Conservation (phyloP, 192 early-diverging fungal species). For the Coemansia sp. region DNA sequence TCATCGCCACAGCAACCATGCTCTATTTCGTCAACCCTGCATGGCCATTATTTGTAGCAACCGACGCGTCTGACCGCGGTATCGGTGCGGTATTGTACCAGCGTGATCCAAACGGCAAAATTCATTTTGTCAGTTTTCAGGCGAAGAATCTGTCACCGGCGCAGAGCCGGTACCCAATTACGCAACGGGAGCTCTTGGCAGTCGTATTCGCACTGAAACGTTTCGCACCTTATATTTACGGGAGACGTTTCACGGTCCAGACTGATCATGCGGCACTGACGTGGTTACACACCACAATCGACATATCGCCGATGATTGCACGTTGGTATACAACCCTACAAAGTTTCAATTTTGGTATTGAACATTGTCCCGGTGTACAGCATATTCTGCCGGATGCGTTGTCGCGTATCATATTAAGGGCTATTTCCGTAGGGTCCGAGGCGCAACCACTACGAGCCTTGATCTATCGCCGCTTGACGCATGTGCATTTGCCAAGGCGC, state of each 20-base stretch:
- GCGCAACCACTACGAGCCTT: too few relatives aligned
- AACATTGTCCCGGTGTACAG: not conserved
- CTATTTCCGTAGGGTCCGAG: too few relatives aligned
- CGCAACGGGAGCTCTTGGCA: not conserved
- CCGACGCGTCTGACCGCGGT: not conserved
- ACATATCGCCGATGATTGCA: not conserved
- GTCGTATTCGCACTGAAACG: not conserved
- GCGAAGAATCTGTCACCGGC: not conserved
- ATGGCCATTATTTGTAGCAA: not conserved
- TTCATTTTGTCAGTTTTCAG: not conserved
- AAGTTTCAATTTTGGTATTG: not conserved
- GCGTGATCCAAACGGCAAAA: not conserved
- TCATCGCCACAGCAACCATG: not conserved
- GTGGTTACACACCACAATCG: not conserved
- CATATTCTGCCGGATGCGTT: not conserved
- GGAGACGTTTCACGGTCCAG: not conserved
- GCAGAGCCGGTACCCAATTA: not conserved
- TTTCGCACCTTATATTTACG: not conserved
- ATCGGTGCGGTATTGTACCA: not conserved
- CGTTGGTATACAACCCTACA: not conserved
- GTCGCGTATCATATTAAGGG: too few relatives aligned
- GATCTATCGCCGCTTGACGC: too few relatives aligned
- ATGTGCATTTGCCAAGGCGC: too few relatives aligned
- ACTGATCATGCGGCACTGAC: not conserved
- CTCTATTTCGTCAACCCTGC: not conserved